A percentile compares a stretch with the other conserved stretches of the same genome.
Conservation (phyloP, 148 eudicot species). For the Spergularia bocconei region DNA sequence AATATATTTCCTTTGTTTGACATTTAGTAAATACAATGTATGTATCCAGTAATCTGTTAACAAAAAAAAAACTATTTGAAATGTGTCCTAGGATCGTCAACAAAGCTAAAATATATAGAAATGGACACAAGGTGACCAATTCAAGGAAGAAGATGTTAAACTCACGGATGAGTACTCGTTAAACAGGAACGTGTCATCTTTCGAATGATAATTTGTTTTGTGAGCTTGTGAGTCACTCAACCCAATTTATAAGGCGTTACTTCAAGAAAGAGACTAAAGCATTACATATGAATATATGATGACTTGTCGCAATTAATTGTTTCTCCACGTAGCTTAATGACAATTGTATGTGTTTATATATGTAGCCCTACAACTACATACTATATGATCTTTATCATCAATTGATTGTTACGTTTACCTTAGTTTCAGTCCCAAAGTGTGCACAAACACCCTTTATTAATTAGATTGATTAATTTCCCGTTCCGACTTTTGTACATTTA, state of each 20-base stretch:
- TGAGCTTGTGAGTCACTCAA: neutral
- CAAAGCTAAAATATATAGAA: neutral
- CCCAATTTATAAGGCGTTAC: neutral
- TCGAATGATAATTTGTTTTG: neutral
- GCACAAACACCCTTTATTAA: neutral
- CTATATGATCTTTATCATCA: neutral
- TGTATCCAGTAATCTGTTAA: too few species aligned
- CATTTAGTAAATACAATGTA: too few species aligned
- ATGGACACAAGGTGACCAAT: neutral
- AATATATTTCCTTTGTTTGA: too few species aligned
- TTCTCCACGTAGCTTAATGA: constrained; percentile 18
- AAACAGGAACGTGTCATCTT: neutral
- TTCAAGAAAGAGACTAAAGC: constrained; percentile 10
- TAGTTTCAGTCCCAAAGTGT: neutral
- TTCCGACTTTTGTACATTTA: neutral
- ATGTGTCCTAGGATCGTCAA: neutral
- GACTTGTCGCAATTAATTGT: constrained; percentile 11
- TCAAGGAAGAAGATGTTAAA: neutral
- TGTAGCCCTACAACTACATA: neutral
- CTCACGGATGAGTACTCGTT: neutral
- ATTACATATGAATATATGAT: neutral
- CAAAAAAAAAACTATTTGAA: too few species aligned
- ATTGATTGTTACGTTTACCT: neutral
- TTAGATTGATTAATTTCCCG: neutral
- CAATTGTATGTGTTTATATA: too few species aligned